These are phyloP conservation scores for Plantago elongata DNA, from an alignment of 257 asterid genomes.

Conservation along the genomic window DNA sequence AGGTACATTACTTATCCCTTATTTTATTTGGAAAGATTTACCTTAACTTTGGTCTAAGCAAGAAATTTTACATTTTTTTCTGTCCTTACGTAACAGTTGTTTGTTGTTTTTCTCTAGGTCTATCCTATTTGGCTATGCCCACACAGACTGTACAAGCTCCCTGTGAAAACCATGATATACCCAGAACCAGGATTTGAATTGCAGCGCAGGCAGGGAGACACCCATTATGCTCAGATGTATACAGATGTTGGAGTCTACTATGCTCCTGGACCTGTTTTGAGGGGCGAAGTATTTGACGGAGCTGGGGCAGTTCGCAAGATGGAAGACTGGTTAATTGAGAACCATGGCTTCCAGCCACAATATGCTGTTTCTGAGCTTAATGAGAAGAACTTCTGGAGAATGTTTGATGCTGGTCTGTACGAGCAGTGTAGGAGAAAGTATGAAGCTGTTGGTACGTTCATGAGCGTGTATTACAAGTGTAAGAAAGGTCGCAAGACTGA, in stretches of 20 bases:
- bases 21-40: background rate
- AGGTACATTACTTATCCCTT: constrained; percentile 40
- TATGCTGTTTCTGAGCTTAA: constrained; percentile 85
- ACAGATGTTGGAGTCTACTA: constrained; percentile 93
- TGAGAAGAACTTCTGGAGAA: constrained; percentile 95
- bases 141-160: constrained; percentile 77
- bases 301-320: constrained; percentile 61
- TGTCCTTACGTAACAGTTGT: too few species aligned
- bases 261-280: constrained; percentile 84
- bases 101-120: constrained; percentile 54
- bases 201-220: constrained; percentile 81
- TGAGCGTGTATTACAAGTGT: constrained; percentile 88
- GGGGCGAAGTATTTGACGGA: constrained; percentile 93
- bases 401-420: constrained; percentile 87
- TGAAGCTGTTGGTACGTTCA: constrained; percentile 84
- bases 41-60: background rate
- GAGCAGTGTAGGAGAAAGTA: constrained; percentile 82
- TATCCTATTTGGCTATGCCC: constrained; percentile 99
- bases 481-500: constrained; percentile 98
- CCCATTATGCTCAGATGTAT: constrained; percentile 83
- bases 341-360: constrained; percentile 95
- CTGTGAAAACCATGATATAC: constrained; percentile 75
- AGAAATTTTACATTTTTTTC: too few species aligned
- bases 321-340: constrained; percentile 89
- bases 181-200: constrained; percentile 96